A percentile compares a stretch with the other conserved stretches of the same genome.
Conservation (phyloP, 306 rosid genomes). For the Pyrus pyrifolia region DNA sequence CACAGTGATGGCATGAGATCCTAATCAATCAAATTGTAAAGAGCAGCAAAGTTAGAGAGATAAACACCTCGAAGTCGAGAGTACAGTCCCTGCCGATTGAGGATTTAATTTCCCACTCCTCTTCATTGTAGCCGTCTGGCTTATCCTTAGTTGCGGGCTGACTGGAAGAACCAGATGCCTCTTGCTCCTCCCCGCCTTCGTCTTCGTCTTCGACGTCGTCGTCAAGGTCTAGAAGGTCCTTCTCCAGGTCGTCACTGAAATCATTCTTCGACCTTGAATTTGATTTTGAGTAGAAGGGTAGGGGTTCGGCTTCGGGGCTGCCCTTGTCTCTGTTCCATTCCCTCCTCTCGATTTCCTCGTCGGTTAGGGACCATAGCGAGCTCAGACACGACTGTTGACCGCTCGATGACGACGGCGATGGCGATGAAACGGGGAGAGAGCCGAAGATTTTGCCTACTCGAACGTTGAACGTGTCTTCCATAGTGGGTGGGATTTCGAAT, state of each 20-base stretch:
- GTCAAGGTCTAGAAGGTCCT: slow-evolving; percentile 51
- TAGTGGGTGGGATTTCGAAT: not conserved
- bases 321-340: slow-evolving; percentile 39
- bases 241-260: slow-evolving; percentile 25
- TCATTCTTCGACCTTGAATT: not conserved
- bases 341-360: slow-evolving; percentile 49
- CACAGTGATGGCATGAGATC: not conserved
- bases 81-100: slow-evolving; percentile 77
- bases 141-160: slow-evolving; percentile 10
- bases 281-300: not conserved
- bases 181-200: not conserved
- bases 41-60: not conserved
- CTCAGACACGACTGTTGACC: slow-evolving; percentile 20
- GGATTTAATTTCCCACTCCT: slow-evolving; percentile 73
- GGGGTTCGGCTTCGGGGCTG: slow-evolving; percentile 25
- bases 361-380: slow-evolving; percentile 77
- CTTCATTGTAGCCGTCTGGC: slow-evolving; percentile 69
- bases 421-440: slow-evolving; percentile 15
- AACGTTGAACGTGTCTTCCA: slow-evolving; percentile 57
- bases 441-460: slow-evolving; percentile 53
- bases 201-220: slow-evolving; percentile 26
- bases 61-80: slow-evolving; percentile 75
- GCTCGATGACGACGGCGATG: slow-evolving; percentile 17
- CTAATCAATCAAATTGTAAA: not conserved
- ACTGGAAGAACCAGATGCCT: slow-evolving; percentile 4